Conservation (phyloP, 2,329 filamentous ascomycete genomes). For the Clathrospora elynae region DNA sequence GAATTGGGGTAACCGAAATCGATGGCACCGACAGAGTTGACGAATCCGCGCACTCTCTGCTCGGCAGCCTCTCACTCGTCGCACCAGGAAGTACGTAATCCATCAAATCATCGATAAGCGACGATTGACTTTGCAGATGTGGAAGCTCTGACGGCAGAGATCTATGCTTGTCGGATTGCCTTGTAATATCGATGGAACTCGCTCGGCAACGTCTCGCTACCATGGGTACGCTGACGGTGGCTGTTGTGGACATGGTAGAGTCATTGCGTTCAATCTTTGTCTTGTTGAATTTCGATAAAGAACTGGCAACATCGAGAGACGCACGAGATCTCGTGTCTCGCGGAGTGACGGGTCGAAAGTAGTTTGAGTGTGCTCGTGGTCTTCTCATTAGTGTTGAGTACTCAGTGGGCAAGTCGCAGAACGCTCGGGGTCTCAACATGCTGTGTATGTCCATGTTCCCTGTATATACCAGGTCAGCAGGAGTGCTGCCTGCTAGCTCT, state of each 20-base stretch:
- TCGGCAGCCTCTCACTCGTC: conserved; percentile 10
- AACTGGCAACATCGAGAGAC: conserved; percentile 5
- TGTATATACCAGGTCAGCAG: conserved; percentile 23
- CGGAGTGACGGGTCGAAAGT: neutral
- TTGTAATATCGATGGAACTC: conserved; percentile 24
- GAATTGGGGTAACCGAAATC: conserved; percentile 7
- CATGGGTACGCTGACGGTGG: conserved; percentile 18
- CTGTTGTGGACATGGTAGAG: conserved; percentile 21
- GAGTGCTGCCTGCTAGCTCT: conserved; percentile 39
- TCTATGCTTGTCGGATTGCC: conserved; percentile 16
- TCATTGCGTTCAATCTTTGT: conserved; percentile 25
- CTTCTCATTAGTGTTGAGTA: conserved; percentile 1
- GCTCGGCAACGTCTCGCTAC: conserved; percentile 25
- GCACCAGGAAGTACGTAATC: conserved; percentile 23
- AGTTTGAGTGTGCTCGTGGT: conserved; percentile 6
- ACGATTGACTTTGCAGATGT: conserved; percentile 23
- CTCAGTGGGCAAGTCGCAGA: neutral
- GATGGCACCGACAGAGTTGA: conserved; percentile 5
- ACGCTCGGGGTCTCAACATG: conserved; percentile 4
- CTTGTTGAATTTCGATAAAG: conserved; percentile 19
- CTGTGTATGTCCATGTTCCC: conserved; percentile 19
- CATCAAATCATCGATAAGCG: conserved; percentile 33
- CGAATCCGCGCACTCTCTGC: conserved; percentile 1
- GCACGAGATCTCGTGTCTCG: neutral
- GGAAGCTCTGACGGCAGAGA: conserved; percentile 30